Evolutionary conservation across 164 flowering plant species (phyloP), one percentile per base, ranked within the genome.

Genomic region (Buxus sempervirens): DNA sequence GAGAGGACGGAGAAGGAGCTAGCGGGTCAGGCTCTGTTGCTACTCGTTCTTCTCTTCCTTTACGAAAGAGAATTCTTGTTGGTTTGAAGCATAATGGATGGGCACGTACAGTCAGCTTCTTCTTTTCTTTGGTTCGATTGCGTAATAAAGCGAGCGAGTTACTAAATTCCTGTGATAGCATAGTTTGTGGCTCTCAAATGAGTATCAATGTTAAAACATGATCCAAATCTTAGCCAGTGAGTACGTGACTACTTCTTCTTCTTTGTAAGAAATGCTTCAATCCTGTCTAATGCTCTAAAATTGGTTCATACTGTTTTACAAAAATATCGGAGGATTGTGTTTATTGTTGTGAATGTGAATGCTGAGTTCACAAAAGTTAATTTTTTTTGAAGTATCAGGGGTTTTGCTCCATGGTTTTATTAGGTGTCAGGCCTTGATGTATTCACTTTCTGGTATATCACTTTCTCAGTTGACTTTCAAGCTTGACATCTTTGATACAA

Each of bases 191-290:
- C 0, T 66, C 71, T 70, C 78, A 79, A 1, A 64, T 78, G 66
- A 83, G 70, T 63, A 65, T 69, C 42, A 70, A 36, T 83, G 84
- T 13, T 74, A 71, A 38, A 68, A 79, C 22, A 77, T 72, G 62
- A 83, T 90, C 24, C 89, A 59, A 62, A 48, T 65, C 54, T 73
- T 90, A 1, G 70, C 71, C 62, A 90, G 94, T 72, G 76, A 79
- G 53, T 90, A 94, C 86, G 97, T 9, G 70, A n/a, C n/a, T n/a
- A n/a, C n/a, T 88, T 32, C 86, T 88, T 45, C 86, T 88, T 26
- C 80, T 90, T 36, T 90, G 97, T 69, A 77, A 62, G 16, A 68
- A 54, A 60, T 90, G 97, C 76, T 41, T 73, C 23, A 5, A 24
- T 8, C 63, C 70, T 18, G 80, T 90, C 9, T 65, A 79, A 6